A percentile compares a stretch with the other conserved stretches of the same genome.
Conservation (phyloP, 768 basidiomycete species). For the Mycena filopes region DNA sequence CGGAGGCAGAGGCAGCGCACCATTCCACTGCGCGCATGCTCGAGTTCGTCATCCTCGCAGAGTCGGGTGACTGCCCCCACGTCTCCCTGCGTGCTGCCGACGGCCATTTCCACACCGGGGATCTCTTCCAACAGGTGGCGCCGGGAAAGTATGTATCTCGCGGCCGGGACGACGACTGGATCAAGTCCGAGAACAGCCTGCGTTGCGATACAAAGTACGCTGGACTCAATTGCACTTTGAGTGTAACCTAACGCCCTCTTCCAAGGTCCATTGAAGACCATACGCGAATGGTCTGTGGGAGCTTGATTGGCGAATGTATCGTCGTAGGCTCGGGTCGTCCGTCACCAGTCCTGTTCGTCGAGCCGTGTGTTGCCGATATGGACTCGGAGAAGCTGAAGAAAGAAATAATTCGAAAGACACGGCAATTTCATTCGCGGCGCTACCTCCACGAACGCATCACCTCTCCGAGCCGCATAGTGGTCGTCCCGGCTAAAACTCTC, state of each 20-base stretch:
- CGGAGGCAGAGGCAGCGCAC: conserved; percentile 47
- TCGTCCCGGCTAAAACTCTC: conserved; percentile 58
- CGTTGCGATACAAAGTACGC: conserved; percentile 74
- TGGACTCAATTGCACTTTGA: conserved; percentile 10
- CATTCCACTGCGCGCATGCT: conserved; percentile 60
- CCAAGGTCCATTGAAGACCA: conserved; percentile 68
- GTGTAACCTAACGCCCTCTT: conserved; percentile 26
- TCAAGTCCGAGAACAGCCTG: conserved; percentile 73
- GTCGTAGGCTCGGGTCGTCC: conserved; percentile 67
- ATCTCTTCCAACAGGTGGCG: conserved; percentile 66
- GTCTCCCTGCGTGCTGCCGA: conserved; percentile 59
- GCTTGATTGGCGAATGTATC: conserved; percentile 61
- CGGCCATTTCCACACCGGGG: conserved; percentile 77
- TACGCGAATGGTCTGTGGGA: conserved; percentile 58
- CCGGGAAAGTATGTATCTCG: conserved; percentile 64
- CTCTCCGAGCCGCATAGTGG: conserved; percentile 52
- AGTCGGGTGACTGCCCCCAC: conserved; percentile 71
- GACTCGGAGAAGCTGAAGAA: conserved; percentile 56
- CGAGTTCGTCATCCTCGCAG: conserved; percentile 67
- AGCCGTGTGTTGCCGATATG: conserved; percentile 49
- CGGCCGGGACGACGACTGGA: conserved; percentile 79
- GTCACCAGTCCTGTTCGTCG: conserved; percentile 65
- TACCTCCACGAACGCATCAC: conserved; percentile 69
- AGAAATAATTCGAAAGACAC: conserved; percentile 62
- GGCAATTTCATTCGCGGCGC: conserved; percentile 60